Evolutionary conservation across 768 basidiomycete genomes (phyloP), one percentile per base, ranked within the genome.

Genomic region (Tulasnella sp.): DNA sequence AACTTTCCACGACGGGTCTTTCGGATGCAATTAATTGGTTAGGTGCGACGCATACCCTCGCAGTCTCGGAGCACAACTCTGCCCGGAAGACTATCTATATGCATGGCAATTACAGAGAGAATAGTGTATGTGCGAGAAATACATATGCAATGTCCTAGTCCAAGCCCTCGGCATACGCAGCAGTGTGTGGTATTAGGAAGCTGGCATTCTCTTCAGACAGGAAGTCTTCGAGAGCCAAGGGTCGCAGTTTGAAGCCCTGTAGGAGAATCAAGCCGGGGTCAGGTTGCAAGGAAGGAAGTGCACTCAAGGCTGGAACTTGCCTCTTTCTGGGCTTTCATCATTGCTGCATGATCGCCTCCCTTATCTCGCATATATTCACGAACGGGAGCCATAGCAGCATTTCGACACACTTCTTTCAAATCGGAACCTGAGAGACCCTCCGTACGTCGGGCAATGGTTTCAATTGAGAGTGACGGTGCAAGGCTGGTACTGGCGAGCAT

Each of bases 361-460:
- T 82, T 81, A 19, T 80, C 77, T 8, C 91, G 88, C 88, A 96
- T 91, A 82, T 91, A 92, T 83, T 97, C 95, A 38, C 94, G 90
- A 31, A 97, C 93, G 7, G 96, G 95, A 0, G 92, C 89, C 96
- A 98, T 97, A 0, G 95, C 96, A 1, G 97, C 97, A 82, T 92
- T 96, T 77, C 97, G 89, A 85, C 97, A 98, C 19, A 97, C 87
- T 86, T 99, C 97, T 82, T 92, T 91, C 77, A 99, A 86, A 84
- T 98, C 97, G 2, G 95, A 96, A 5, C 97, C 97, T 1, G 96
- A 97, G 36, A 91, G 86, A 1, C 94, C 93, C 31, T 90, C 90
- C 0, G 96, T 90, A 42, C 88, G 87, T 24, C 88, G 85, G 2
- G 95, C 96, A 5, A 99, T 89, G 1, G 83, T 74, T 12, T 88